A percentile compares a stretch with the other conserved stretches of the same genome.
phyloP scores from a whole-genome alignment of 768 basidiomycete species.

The Lentinus brumalis region DNA sequence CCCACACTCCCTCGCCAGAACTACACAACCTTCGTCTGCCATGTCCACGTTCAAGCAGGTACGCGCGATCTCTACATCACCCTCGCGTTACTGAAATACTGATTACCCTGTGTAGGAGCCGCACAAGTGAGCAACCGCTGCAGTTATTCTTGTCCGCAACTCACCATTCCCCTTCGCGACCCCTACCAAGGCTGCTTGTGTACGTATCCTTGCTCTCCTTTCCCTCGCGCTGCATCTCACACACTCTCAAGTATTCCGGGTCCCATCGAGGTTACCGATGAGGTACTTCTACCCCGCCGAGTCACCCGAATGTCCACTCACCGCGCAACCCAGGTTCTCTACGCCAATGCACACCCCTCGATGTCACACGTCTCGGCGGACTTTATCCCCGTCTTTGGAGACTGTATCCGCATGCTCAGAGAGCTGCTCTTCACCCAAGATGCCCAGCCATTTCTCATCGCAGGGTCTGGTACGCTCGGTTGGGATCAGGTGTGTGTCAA shows the following conservation, averaged over 20 bases:
- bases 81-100: not conserved
- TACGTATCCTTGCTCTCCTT: not conserved
- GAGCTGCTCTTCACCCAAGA: constrained; percentile 76
- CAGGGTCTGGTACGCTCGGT: constrained; percentile 93
- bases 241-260: constrained; percentile 44
- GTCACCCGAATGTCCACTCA: not conserved
- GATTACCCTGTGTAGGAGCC: constrained; percentile 37
- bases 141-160: constrained; percentile 1
- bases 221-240: constrained; percentile 18
- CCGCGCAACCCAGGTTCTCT: constrained; percentile 61
- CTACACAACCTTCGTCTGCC: constrained; percentile 1
- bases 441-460: constrained; percentile 90
- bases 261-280: constrained; percentile 63
- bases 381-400: constrained; percentile 86
- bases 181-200: constrained; percentile 27
- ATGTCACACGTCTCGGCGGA: constrained; percentile 89
- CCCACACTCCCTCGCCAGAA: not conserved
- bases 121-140: constrained; percentile 47
- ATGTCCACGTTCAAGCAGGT: constrained; percentile 42
- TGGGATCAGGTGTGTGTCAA: constrained; percentile 79
- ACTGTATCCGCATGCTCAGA: constrained; percentile 83
- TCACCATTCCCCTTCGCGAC: not conserved
- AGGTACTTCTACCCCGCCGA: constrained; percentile 35
- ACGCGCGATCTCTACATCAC: not conserved
- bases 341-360: constrained; percentile 90